Evolutionary conservation across 345 rosid species (phyloP), one percentile per base, ranked within the genome.

Genomic region (Brassica carinata): DNA sequence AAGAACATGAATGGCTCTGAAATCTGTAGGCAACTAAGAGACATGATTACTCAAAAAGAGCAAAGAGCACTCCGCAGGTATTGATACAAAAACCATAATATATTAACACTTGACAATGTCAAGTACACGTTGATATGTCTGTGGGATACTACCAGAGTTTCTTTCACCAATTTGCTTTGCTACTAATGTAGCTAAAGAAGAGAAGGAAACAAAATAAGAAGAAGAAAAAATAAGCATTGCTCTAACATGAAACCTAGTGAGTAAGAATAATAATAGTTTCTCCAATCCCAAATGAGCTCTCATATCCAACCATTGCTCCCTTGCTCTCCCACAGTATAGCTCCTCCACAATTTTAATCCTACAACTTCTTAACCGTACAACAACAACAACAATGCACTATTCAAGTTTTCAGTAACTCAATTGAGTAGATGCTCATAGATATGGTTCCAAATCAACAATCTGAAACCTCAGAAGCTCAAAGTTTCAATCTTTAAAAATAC

Each of bases 21-120:
- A 34, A 34, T 5, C 38, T 34, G 38, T 38, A 38, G 45, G 11
- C 45, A 38, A 38, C 4, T 38, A 3, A 0, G 40, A 34, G 40
- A 34, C 40, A 6, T 34, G 40, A 34, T 34, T 34, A 34, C 40
- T 6, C 33, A 23, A 23, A 23, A 23, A 23, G 26, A 23, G 26
- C 33, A 3, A 31, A 31, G 33, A 31, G 71, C 72, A 78, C n/a
- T 62, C 26, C 26, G 53, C 30, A 51, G 29, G 31, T 36, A 18
- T 38, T 67, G 72, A 75, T 75, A 71, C 83, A 81, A 55, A 81
- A 75, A 70, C 80, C 77, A 81, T 76, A 73, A 72, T 76, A 81
- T 74, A 76, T 81, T 76, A 69, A 81, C 45, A 81, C 81, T 81
- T 81, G 70, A 81, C 81, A 76, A 71, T 31, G 34, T 31, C 7